Conservation (phyloP, 2,329 filamentous ascomycete genomes). For the Emergomyces pasteurianus region DNA sequence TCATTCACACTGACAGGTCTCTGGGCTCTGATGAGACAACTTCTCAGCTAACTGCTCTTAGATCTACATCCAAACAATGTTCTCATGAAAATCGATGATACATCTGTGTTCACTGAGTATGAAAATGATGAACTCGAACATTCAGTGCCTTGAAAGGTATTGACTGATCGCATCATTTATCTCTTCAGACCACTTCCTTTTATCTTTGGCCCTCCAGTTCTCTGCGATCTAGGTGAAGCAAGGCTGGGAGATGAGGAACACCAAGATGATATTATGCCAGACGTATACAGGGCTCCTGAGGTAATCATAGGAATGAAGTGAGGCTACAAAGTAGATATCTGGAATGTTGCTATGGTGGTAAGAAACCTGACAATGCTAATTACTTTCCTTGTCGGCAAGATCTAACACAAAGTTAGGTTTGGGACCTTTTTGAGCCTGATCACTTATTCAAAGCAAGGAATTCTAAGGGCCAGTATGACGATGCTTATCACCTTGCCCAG, state of each 20-base stretch:
- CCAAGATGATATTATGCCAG: constrained; percentile 10
- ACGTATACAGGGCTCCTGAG: constrained; percentile 15
- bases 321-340: constrained; percentile 15
- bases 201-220: not conserved
- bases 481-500: not conserved
- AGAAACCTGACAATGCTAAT: not conserved
- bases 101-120: constrained; percentile 17
- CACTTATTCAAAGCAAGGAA: not conserved
- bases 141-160: constrained; percentile 19
- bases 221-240: constrained; percentile 8
- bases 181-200: constrained; percentile 3
- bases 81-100: constrained; percentile 19
- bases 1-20: constrained; percentile 17
- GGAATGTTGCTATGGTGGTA: constrained; percentile 16
- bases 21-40: too few relatives aligned
- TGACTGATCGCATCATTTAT: constrained; percentile 11
- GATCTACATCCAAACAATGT: constrained; percentile 24
- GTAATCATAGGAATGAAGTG: constrained; percentile 15
- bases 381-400: not conserved
- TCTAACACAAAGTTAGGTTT: not conserved
- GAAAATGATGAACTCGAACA: constrained; percentile 18
- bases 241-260: not conserved
- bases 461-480: not conserved
- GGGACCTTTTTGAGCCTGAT: not conserved
- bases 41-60: constrained; percentile 5